phyloP scores from a whole-genome alignment of 768 basidiomycete genomes.

The Porphyrellus cyaneotinctus region DNA sequence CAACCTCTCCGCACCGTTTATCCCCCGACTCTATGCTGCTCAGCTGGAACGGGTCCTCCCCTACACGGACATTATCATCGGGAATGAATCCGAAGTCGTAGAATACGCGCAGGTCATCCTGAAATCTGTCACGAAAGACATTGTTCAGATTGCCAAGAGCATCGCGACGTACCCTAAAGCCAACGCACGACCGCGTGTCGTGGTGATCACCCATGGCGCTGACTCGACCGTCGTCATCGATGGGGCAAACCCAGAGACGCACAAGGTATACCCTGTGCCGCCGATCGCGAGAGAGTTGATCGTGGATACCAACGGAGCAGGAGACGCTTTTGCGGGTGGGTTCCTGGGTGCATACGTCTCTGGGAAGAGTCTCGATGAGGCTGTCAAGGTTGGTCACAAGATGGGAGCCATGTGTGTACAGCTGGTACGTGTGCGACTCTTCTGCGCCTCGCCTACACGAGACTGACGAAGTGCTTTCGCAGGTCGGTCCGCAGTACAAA shows the following conservation, averaged over 20 bases:
- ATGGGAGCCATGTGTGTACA: conserved; percentile 83
- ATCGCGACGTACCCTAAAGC: conserved; percentile 74
- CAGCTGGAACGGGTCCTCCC: conserved; percentile 80
- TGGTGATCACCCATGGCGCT: conserved; percentile 89
- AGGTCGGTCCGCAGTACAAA: conserved; percentile 55
- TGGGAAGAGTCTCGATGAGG: conserved; percentile 75
- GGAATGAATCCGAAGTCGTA: conserved; percentile 94
- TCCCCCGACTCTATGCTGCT: conserved; percentile 84
- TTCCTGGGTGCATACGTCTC: conserved; percentile 83
- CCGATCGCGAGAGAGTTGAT: conserved; percentile 60
- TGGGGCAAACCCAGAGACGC: conserved; percentile 41
- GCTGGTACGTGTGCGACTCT: conserved; percentile 46
- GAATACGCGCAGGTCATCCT: conserved; percentile 79
- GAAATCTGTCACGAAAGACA: conserved; percentile 59
- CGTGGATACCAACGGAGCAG: conserved; percentile 97
- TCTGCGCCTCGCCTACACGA: not conserved
- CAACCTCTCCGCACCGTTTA: conserved; percentile 97
- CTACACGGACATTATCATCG: conserved; percentile 85
- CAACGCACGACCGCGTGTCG: conserved; percentile 75
- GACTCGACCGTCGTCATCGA: conserved; percentile 73
- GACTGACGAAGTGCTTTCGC: conserved; percentile 1
- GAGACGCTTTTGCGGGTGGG: conserved; percentile 95
- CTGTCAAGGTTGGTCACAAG: conserved; percentile 82
- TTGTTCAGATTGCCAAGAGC: conserved; percentile 62
- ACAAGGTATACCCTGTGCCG: conserved; percentile 56